Base-by-base conservation (phyloP, 2,329 filamentous ascomycete species). In the Diaporthe vexans region DNA sequence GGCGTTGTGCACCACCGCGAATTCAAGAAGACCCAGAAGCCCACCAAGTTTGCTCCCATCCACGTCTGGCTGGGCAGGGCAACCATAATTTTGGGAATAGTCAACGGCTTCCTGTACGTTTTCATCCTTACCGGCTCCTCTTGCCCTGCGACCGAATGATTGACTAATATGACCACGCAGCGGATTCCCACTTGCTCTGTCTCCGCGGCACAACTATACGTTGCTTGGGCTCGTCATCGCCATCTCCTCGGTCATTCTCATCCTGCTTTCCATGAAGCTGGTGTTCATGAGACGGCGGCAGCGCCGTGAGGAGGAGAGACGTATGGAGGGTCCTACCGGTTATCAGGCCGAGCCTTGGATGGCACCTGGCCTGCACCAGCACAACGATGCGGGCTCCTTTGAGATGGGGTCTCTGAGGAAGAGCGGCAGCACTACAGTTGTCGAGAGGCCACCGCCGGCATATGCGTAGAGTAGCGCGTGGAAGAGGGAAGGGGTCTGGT, bases 31-130 rank as follows among this genome's bases (percentile, higher is more conserved):
- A 89, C 87, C 3, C 82, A 87, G 73, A 75, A 84, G 29, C 81
- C 87, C 1, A 89, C 89, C 35, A 84, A 85, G 76, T 84, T 90
- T 46, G 85, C 88, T 70, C 87, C 83, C 24, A 82, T 88, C 33
- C 91, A 93, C 80, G 81, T 89, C 26, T 90, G 90, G 87, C 82
- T 91, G 4, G 91, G 91, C 3, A 86, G 90, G 19, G 59, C 87
- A 4, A 83, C 90, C 48, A 84, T 92, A 26, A 79, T 86, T 13
- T 78, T 91, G 4, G 91, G 89, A 58, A 82, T 89, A 21, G 78
- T 88, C 72, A 91, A 92, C 76, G 88, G 85, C 29, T 90, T 91
- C 76, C 81, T 91, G 88, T 89, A 82, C 76, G 88, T 83, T 35
- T 54, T 43, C 8, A 40, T 35, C 37, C 46, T 29, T 29, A 17